phyloP scores from a whole-genome alignment of 495 filamentous ascomycete species.

The Viridothelium virens region DNA sequence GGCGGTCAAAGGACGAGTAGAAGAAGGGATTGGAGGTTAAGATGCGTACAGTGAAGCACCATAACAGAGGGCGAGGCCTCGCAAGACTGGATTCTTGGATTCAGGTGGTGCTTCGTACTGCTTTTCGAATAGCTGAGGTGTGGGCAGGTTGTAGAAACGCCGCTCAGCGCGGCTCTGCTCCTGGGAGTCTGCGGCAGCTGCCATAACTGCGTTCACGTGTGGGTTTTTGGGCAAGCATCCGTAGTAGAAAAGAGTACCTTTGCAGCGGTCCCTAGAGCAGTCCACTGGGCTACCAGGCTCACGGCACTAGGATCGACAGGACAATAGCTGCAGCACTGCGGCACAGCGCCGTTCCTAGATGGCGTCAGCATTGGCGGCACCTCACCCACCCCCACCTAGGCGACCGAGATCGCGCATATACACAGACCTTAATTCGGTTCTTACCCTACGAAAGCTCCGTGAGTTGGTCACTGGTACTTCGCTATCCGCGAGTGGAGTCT shows the following conservation, averaged over 20 bases:
- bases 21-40: background rate
- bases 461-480: too few relatives aligned
- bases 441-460: too few relatives aligned
- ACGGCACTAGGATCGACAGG: too few relatives aligned
- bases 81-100: constrained; percentile 29
- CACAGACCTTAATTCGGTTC: too few relatives aligned
- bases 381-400: too few relatives aligned
- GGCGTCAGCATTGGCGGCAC: too few relatives aligned
- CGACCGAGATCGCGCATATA: too few relatives aligned
- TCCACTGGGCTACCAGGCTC: too few relatives aligned
- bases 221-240: background rate
- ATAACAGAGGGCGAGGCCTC: constrained; percentile 26
- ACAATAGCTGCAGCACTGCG: too few relatives aligned
- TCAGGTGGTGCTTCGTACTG: constrained; percentile 25
- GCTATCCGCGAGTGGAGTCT: too few relatives aligned
- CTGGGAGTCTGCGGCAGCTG: background rate
- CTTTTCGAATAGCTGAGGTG: constrained; percentile 22
- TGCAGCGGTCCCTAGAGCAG: too few relatives aligned
- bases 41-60: constrained; percentile 24
- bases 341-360: too few relatives aligned
- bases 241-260: background rate
- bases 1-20: background rate
- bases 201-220: background rate
- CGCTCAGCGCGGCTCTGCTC: background rate
- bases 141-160: constrained; percentile 22